Base-by-base conservation (phyloP, 2,329 filamentous ascomycete species). In the Neopestalotiopsis clavispora region DNA sequence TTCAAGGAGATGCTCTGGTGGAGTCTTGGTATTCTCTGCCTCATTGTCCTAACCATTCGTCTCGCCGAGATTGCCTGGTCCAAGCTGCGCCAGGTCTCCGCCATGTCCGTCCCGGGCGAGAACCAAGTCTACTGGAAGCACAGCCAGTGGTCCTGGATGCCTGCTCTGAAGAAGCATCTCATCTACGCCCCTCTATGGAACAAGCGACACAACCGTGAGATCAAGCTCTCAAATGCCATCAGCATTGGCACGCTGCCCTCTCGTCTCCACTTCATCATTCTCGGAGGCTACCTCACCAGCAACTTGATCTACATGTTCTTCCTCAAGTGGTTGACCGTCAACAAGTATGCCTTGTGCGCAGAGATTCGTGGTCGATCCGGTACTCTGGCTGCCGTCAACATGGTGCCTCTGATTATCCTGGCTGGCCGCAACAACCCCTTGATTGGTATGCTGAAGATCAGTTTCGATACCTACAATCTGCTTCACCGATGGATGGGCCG, bases 381-480 rank as follows among this genome's bases (percentile, higher is more conserved):
- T 67, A 92, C 91, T 9, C 86, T 99, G 72, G 91, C 95, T 4
- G 86, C 94, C 12, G 88, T 97, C 75, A 99, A 98, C 82, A 93
- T 98, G 89, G 89, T 99, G 40, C 95, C 96, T 4, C 89, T 98
- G 38, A 87, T 98, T 75, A 88, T 98, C 72, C 89, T 98, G 68
- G 94, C 95, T 13, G 91, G 94, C 45, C 92, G 96, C 78, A 98
- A 98, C 84, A 99, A 98, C 82, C 94, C 94, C 9, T 85, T 98
- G 63, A 98, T 98, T 76, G 80, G 85, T 3, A 80, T 97, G 42
- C 86, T 98, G 68, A 89, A 92, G 74, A 92, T 98, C 78, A 95
- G 93, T 79, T 99, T 98, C 82, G 96, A 98, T 80, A 97, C 95
- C 0, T 98, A 97, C 86, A 98, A 98, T 79, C 90, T 96, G 9